Evolutionary conservation across 1,284 basidiomycete species (phyloP).

Genomic region (Cutaneotrichosporon sp.): DNA sequence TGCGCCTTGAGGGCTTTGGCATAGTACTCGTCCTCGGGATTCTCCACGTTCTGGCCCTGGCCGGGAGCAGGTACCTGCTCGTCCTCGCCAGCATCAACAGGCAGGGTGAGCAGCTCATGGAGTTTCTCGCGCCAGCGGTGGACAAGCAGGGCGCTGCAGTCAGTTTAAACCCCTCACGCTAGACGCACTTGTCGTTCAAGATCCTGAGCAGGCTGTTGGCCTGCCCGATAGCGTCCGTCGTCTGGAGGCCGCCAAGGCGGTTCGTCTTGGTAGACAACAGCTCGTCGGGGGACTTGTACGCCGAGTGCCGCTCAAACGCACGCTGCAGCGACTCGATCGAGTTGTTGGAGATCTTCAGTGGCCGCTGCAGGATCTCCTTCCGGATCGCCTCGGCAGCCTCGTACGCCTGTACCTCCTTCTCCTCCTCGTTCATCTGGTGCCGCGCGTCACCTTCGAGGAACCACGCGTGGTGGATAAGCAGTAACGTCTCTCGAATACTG

Average conservation of each 20-base stretch:
- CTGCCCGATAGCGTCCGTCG: slow-evolving; percentile 20
- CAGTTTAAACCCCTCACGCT: neutral
- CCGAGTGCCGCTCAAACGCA: slow-evolving; percentile 22
- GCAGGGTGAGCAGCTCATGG: slow-evolving; percentile 27
- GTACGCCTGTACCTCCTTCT: slow-evolving; percentile 20
- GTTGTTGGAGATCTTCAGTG: slow-evolving; percentile 25
- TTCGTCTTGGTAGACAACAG: slow-evolving; percentile 25
- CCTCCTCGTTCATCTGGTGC: slow-evolving; percentile 31
- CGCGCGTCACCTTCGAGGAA: slow-evolving; percentile 41
- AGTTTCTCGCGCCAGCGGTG: slow-evolving; percentile 41
- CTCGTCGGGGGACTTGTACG: slow-evolving; percentile 14
- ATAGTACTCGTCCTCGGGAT: slow-evolving; percentile 44
- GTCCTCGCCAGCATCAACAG: slow-evolving; percentile 32
- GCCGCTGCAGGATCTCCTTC: slow-evolving; percentile 34
- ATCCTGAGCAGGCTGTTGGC: slow-evolving; percentile 34
- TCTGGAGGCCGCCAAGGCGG: slow-evolving; percentile 22
- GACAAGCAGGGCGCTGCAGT: slow-evolving; percentile 41
- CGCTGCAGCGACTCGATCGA: slow-evolving; percentile 20
- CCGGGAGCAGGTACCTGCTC: slow-evolving; percentile 17
- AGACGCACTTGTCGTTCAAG: slow-evolving; percentile 41
- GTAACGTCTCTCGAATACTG: slow-evolving; percentile 32
- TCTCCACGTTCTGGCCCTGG: slow-evolving; percentile 26
- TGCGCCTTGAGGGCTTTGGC: slow-evolving; percentile 41
- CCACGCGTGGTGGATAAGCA: slow-evolving; percentile 37
- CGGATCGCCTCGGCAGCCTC: slow-evolving; percentile 32